Evolutionary conservation across 2,329 filamentous ascomycete species (phyloP).

Genomic region (Aspergillus proliferans): DNA sequence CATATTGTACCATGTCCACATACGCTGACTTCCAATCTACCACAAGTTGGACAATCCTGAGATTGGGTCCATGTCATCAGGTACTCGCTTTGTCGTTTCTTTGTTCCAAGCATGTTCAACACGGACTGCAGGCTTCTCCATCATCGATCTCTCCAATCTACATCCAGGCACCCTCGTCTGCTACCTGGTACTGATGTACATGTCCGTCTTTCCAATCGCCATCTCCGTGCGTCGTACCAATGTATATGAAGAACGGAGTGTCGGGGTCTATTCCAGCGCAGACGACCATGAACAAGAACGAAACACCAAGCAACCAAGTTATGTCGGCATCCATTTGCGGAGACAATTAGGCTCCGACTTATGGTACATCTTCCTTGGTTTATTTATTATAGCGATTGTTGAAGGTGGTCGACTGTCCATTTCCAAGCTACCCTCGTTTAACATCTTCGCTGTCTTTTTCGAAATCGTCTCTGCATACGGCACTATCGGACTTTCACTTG

Average conservation of each 20-base stretch:
- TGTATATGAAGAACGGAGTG: constrained; percentile 77
- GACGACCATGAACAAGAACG: constrained; percentile 47
- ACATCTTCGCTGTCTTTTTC: constrained; percentile 66
- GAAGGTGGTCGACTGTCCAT: constrained; percentile 68
- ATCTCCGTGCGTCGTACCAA: constrained; percentile 92
- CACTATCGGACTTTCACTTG: constrained; percentile 85
- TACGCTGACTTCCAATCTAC: too few relatives aligned
- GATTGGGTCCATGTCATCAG: constrained; percentile 62
- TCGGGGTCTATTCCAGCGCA: constrained; percentile 61
- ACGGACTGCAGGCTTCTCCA: constrained; percentile 82
- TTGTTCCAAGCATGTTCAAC: constrained; percentile 88
- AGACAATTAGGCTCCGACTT: constrained; percentile 92
- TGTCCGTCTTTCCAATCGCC: constrained; percentile 92
- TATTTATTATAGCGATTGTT: constrained; percentile 86
- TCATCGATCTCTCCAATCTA: constrained; percentile 67
- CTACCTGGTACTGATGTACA: constrained; percentile 99
- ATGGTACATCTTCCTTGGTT: constrained; percentile 92
- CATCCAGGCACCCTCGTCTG: constrained; percentile 90
- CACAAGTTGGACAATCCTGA: constrained; percentile 56
- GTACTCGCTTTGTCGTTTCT: constrained; percentile 73
- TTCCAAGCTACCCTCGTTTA: constrained; percentile 53
- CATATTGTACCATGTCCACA: too few relatives aligned
- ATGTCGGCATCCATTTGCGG: constrained; percentile 85
- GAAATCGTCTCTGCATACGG: constrained; percentile 89
- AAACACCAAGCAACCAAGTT: constrained; percentile 62